Base-by-base conservation (phyloP, 2,329 filamentous ascomycete genomes). In the Pseudopyricularia cyperi region DNA sequence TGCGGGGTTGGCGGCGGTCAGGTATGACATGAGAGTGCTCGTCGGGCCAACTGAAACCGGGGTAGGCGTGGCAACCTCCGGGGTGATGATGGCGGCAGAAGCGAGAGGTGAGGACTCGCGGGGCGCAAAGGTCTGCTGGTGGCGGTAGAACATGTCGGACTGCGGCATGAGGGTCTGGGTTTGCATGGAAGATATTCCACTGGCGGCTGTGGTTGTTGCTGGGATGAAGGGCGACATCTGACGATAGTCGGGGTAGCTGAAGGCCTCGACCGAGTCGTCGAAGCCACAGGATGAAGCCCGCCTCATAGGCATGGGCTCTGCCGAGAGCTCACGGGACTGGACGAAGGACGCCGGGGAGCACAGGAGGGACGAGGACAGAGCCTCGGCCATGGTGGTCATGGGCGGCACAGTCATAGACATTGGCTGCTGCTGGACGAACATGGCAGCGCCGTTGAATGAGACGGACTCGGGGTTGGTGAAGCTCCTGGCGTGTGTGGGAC, bases 191-290 rank as follows among this genome's bases (percentile, higher is more conserved):
- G 59, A 55, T 51, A 57, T 61, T 52, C 52, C 55, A 51, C 60
- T 56, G 39, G 64, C 59, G 17, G 62, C 53, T 44, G 55, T 46
- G 15, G 56, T 61, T 26, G 62, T 39, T 9, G 63, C 61, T 17
- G 70, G 61, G 34, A 76, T 63, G 59, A 74, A 77, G 35, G 74
- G 67, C 8, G 58, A 55, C 39, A 89, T 75, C 60, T 86, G 83
- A 53, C 85, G 83, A 68, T 93, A 95, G 47, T 86, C 87, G n/a
- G 89, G 85, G 69, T 88, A 94, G 55, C 83, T 85, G 68, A 83
- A 91, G 58, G 82, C 82, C 59, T 77, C 80, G 52, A 88, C 69
- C 34, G 79, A 73, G 54, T 90, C 85, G 2, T 34, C 39, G 46
- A 90, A 72, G 60, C 78, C 81, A 60, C 80, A 82, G 46, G 76